A percentile compares a stretch with the other conserved stretches of the same genome.
Evolutionary conservation across 345 rosid genomes (phyloP).

Genomic region (Corymbia maculata): DNA sequence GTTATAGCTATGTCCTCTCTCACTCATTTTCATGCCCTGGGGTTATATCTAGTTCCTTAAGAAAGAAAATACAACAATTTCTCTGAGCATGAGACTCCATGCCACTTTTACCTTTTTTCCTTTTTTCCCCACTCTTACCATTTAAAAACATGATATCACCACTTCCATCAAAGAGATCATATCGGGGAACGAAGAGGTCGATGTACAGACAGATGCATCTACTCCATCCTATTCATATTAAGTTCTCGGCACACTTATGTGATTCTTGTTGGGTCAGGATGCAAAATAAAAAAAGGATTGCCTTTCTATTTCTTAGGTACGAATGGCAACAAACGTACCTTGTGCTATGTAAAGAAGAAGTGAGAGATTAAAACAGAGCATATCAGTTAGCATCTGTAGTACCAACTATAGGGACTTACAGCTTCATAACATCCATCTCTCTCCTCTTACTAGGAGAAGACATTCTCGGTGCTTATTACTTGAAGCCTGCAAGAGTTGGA

Average conservation of each 20-base stretch:
- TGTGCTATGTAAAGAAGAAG: not conserved
- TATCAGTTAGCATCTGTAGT: not conserved
- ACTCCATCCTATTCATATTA: not conserved
- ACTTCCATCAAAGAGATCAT: not conserved
- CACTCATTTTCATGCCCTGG: not conserved
- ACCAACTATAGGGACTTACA: conserved; percentile 19
- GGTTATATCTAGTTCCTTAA: not conserved
- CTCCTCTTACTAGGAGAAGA: conserved; percentile 57
- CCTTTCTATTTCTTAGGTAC: not conserved
- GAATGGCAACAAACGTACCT: not conserved
- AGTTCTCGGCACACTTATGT: not conserved
- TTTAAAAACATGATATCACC: not conserved
- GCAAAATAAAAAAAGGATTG: not conserved
- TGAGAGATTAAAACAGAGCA: not conserved
- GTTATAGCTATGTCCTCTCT: not conserved
- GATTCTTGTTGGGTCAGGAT: not conserved
- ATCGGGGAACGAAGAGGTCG: not conserved
- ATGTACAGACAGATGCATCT: not conserved
- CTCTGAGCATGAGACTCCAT: not conserved
- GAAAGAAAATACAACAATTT: not conserved
- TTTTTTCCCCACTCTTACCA: not conserved
- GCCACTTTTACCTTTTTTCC: not conserved
- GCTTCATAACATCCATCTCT: conserved; percentile 54
- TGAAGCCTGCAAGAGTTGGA: conserved; percentile 1
- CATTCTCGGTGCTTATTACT: conserved; percentile 9